These are phyloP conservation scores for Malus orientalis DNA, from an alignment of 306 rosid genomes.

Conservation along the genomic window DNA sequence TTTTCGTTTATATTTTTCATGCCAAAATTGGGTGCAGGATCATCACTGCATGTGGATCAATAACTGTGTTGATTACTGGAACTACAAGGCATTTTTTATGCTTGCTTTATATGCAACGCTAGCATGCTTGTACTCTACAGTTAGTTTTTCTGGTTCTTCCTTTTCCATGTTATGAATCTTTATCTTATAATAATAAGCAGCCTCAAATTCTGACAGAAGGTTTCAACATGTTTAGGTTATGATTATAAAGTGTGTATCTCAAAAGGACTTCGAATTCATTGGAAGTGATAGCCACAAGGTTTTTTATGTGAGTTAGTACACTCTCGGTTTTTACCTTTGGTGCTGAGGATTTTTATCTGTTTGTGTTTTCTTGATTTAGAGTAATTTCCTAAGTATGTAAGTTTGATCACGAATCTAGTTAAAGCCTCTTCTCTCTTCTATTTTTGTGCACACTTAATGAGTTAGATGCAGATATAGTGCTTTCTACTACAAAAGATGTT, in stretches of 20 bases:
- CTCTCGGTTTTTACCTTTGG: not conserved
- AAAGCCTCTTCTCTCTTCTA: not conserved
- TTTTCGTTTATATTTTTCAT: not conserved
- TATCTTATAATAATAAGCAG: not conserved
- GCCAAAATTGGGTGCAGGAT: constrained; percentile 54
- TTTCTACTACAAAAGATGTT: not conserved
- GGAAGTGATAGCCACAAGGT: constrained; percentile 30
- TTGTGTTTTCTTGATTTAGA: not conserved
- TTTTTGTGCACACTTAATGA: not conserved
- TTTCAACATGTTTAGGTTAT: constrained; percentile 34
- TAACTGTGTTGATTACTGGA: constrained; percentile 89
- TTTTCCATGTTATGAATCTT: constrained; percentile 4
- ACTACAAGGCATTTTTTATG: constrained; percentile 69
- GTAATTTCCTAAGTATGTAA: not conserved
- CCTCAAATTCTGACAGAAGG: constrained; percentile 7
- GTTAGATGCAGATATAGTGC: not conserved
- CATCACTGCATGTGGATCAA: constrained; percentile 90
- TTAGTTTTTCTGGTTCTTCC: constrained; percentile 27
- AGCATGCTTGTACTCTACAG: constrained; percentile 54
- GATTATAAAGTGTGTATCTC: constrained; percentile 42
- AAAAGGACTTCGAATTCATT: constrained; percentile 46
- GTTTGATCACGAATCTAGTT: not conserved
- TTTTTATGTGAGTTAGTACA: constrained; percentile 56
- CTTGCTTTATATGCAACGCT: constrained; percentile 49
- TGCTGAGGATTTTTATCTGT: not conserved